Evolutionary conservation across 73 alveolate genomes (phyloP).

Genomic region (Paramecium bursaria): DNA sequence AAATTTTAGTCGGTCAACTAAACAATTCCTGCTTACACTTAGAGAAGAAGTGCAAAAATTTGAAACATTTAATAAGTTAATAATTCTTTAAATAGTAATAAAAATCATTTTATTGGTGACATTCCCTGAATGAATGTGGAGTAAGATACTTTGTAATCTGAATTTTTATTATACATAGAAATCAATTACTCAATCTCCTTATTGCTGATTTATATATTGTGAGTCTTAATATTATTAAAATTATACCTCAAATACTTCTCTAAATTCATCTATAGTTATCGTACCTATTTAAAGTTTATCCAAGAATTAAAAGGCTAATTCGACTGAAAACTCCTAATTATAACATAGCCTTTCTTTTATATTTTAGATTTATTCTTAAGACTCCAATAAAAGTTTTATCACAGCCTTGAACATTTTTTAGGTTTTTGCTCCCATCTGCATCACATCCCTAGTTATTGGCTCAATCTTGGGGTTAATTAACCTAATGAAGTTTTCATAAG

Average conservation of each 20-base stretch:
- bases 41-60: too few species aligned
- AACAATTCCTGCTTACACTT: too few species aligned
- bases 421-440: background rate
- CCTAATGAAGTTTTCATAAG: conserved; percentile 17
- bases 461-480: background rate
- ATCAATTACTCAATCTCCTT: conserved; percentile 28
- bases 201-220: conserved; percentile 38
- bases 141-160: conserved; percentile 20
- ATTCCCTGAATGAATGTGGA: conserved; percentile 28
- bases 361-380: conserved; percentile 11
- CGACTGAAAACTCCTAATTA: conserved; percentile 22
- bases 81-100: too few species aligned
- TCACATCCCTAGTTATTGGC: conserved; percentile 10
- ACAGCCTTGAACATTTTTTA: conserved; percentile 10
- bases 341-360: conserved; percentile 34
- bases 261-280: conserved; percentile 38
- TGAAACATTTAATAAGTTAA: too few species aligned
- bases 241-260: conserved; percentile 54
- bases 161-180: background rate
- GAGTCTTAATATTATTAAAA: too few species aligned
- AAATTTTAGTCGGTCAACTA: too few species aligned
- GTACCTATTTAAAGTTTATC: conserved; percentile 47
- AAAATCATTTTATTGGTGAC: conserved; percentile 25
- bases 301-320: conserved; percentile 28
- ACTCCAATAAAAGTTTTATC: background rate